Evolutionary conservation across 768 basidiomycete species (phyloP).

Genomic region (Ephemerocybe angulata): DNA sequence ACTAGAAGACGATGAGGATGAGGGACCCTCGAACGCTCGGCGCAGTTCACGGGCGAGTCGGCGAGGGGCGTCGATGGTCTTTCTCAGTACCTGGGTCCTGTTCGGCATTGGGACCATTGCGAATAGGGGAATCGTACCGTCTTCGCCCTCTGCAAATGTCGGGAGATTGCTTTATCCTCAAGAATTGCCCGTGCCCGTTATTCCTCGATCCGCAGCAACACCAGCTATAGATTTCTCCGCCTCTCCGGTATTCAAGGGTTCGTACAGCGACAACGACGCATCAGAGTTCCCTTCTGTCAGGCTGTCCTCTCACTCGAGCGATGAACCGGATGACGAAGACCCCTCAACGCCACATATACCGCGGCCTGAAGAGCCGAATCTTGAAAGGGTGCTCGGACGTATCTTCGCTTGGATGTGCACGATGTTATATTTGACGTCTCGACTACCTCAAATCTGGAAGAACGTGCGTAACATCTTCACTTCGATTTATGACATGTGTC

Average conservation of each 20-base stretch:
- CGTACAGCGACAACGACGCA: background rate
- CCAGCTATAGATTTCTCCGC: background rate
- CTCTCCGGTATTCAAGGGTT: background rate
- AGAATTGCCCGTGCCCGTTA: constrained; percentile 5
- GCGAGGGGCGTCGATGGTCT: constrained; percentile 74
- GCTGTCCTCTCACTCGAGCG: background rate
- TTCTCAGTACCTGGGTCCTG: constrained; percentile 73
- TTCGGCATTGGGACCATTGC: constrained; percentile 61
- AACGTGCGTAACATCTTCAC: constrained; percentile 67
- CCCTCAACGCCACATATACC: constrained; percentile 20
- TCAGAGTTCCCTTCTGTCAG: background rate
- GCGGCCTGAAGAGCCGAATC: constrained; percentile 23
- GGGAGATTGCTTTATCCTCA: constrained; percentile 46
- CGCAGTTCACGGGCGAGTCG: constrained; percentile 62
- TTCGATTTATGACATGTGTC: background rate
- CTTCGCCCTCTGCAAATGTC: constrained; percentile 28
- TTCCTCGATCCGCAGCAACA: background rate
- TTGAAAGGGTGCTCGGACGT: constrained; percentile 76
- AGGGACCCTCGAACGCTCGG: constrained; percentile 20
- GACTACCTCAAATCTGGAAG: constrained; percentile 98
- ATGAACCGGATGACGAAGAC: background rate
- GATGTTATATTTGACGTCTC: constrained; percentile 86
- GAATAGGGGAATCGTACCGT: constrained; percentile 23
- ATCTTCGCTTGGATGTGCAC: constrained; percentile 95
- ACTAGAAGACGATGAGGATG: constrained; percentile 17